Conservation (phyloP, 441 rosid genomes). For the Pelargonium australe region DNA sequence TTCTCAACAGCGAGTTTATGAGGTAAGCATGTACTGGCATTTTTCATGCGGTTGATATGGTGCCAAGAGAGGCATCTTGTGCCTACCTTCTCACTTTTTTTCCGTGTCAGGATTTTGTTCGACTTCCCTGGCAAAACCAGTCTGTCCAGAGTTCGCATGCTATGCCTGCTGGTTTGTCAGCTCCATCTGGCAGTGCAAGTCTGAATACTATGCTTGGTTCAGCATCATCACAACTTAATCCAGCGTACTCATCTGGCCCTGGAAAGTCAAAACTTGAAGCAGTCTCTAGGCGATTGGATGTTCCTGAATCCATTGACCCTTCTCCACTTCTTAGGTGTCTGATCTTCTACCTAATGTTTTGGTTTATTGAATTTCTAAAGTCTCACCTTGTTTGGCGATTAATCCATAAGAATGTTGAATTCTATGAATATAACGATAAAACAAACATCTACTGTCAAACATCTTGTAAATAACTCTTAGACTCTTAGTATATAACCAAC, state of each 20-base stretch:
- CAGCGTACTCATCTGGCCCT: constrained; percentile 41
- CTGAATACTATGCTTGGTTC: constrained; percentile 47
- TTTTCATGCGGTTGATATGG: constrained; percentile 16
- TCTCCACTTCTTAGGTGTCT: constrained; percentile 56
- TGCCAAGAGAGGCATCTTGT: constrained; percentile 17
- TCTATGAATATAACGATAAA: background rate
- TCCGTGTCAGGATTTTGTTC: constrained; percentile 75
- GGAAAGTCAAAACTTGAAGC: constrained; percentile 51
- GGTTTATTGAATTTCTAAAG: background rate
- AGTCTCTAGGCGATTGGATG: constrained; percentile 54
- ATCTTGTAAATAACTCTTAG: background rate
- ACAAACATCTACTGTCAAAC: background rate
- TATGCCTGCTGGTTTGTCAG: constrained; percentile 44
- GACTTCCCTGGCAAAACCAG: constrained; percentile 96
- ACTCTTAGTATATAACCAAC: background rate
- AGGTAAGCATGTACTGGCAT: constrained; percentile 41
- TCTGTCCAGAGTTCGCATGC: constrained; percentile 64
- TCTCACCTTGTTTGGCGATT: constrained; percentile 2
- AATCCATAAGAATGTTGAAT: constrained; percentile 3
- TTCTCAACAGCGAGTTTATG: constrained; percentile 96
- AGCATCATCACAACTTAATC: constrained; percentile 43
- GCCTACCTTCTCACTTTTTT: background rate
- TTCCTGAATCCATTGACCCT: constrained; percentile 57
- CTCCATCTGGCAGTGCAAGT: constrained; percentile 49
- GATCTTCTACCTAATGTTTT: constrained; percentile 11